Evolutionary conservation across 768 basidiomycete genomes (phyloP), one percentile per base, ranked within the genome.

Genomic region (Leccinum disarticulatum): DNA sequence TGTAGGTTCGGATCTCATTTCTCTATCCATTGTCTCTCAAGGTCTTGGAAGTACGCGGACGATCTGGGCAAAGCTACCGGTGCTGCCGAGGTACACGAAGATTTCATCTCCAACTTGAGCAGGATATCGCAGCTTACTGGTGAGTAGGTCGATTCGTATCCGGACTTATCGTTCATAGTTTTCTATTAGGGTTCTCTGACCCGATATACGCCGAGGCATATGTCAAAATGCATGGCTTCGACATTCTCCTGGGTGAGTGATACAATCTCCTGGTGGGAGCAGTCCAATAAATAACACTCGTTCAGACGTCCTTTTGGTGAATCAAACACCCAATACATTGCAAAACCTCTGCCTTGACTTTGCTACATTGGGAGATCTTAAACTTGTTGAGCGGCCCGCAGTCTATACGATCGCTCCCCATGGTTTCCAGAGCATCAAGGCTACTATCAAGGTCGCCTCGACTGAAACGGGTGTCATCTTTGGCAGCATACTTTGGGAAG

Each of bases 401-500:
- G 88, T 94, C 7, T 92, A 95, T 68, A 98, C 95, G 0, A 83
- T 98, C 43, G 96, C 87, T 1, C 97, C 96, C 0, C 93, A 98
- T 68, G 91, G 92, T 19, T 99, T 98, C 90, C 96, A 97, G 76
- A 94, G 89, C 71, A 94, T 98, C 78, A 98, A 98, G 73, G 94
- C 95, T 17, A 98, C 97, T 2, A 95, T 99, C 79, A 98, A 99
- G 79, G 86, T 96, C 1, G 95, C 96, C 0, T 97, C 94, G 22
- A 98, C 97, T 0, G 97, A 99, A 76, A 98, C 97, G 1, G 97
- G 95, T 47, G 95, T 98, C 61, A 97, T 98, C 65, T 98, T 98
- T 64, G 97, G 97, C 17, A 95, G 93, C 70, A 98, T 98, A 61
- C 86, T 96, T 11, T 98, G 96, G 90, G 94, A 97, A 69, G 92